Conservation (phyloP, 2,329 filamentous ascomycete genomes). For the Fusarium praegraminearum region DNA sequence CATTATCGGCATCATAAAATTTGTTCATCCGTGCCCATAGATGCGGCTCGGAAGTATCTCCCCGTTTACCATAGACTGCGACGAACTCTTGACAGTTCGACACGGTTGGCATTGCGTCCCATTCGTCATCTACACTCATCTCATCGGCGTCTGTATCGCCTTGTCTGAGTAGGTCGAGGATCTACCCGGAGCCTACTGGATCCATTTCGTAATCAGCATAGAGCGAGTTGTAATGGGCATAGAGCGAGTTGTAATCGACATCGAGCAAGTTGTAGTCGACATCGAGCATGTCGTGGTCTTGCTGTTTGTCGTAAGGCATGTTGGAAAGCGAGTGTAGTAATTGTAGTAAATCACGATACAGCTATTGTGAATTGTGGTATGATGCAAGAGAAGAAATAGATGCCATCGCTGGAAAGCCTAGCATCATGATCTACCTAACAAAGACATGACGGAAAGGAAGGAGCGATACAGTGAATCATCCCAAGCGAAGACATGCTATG, state of each 20-base stretch:
- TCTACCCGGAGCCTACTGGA: not conserved
- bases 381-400: not conserved
- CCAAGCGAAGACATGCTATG: not conserved
- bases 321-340: not conserved
- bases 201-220: too few relatives aligned
- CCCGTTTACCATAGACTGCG: too few relatives aligned
- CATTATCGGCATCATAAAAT: too few relatives aligned
- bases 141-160: not conserved
- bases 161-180: not conserved
- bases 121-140: too few relatives aligned
- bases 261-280: too few relatives aligned
- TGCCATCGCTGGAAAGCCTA: accelerated
- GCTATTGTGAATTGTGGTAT: not conserved
- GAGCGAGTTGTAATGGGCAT: too few relatives aligned
- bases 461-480: not conserved
- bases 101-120: too few relatives aligned
- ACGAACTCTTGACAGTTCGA: too few relatives aligned
- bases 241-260: too few relatives aligned
- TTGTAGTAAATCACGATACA: not conserved
- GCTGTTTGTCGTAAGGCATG: not conserved
- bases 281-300: not conserved
- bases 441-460: not conserved
- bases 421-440: accelerated
- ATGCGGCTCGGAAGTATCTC: too few relatives aligned
- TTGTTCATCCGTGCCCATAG: too few relatives aligned